Percentiles rank a stretch among this genome's conserved stretches.
These are phyloP conservation scores for Phaseolus lunatus DNA, from an alignment of 306 rosid genomes.

Conservation along the genomic window DNA sequence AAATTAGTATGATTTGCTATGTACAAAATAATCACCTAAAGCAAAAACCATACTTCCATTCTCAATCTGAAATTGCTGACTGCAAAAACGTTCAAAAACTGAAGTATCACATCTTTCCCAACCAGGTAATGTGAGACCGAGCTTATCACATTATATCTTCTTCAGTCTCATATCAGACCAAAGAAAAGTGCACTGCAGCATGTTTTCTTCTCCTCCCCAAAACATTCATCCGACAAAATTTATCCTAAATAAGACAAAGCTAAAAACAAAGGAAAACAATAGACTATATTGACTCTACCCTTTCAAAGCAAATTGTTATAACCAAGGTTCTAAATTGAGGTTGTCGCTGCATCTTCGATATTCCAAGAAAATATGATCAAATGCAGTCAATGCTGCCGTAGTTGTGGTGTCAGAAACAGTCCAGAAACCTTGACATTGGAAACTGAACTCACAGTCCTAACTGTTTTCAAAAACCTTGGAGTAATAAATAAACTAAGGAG, in stretches of 20 bases:
- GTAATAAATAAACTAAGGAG: background rate
- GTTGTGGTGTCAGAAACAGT: background rate
- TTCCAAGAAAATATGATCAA: background rate
- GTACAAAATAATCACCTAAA: background rate
- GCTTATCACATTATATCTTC: background rate
- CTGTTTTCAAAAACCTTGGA: too few species aligned
- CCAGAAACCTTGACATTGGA: background rate
- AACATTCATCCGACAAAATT: background rate
- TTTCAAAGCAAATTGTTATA: background rate
- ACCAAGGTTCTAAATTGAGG: background rate
- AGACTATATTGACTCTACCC: background rate
- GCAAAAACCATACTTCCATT: background rate
- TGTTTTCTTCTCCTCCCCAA: background rate
- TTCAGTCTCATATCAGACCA: background rate
- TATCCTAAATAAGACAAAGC: slow-evolving; percentile 3
- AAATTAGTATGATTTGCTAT: background rate
- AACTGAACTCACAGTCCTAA: too few species aligned
- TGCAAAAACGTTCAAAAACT: background rate
- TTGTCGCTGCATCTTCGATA: background rate
- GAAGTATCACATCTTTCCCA: background rate
- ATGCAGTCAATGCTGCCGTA: background rate
- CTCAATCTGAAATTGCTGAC: background rate
- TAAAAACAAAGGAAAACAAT: slow-evolving; percentile 3
- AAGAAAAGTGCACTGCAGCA: background rate
- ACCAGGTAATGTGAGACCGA: background rate